phyloP scores from a whole-genome alignment of 2,329 filamentous ascomycete genomes.

The Trichoderma citrinoviride region DNA sequence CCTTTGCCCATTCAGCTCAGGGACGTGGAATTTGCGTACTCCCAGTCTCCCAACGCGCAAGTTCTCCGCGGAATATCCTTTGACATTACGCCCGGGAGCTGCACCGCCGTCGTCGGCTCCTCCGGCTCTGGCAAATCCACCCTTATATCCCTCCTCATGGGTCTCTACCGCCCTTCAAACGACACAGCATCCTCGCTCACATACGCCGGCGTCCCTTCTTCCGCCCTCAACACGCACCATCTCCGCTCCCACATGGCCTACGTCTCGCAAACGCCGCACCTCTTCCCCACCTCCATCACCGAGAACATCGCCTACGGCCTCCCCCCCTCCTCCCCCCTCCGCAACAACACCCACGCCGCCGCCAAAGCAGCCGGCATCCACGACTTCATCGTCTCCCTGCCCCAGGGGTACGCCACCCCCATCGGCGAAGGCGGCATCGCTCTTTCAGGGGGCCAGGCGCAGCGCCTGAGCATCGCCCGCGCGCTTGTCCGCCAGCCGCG shows the following conservation, averaged over 20 bases:
- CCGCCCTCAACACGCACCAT: slow-evolving; percentile 56
- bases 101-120: slow-evolving; percentile 74
- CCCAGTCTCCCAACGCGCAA: slow-evolving; percentile 48
- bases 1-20: slow-evolving; percentile 47
- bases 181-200: slow-evolving; percentile 45
- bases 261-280: slow-evolving; percentile 67
- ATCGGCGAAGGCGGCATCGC: slow-evolving; percentile 74
- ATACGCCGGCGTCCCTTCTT: slow-evolving; percentile 57
- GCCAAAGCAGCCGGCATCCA: slow-evolving; percentile 65
- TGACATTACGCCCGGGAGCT: slow-evolving; percentile 59
- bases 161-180: slow-evolving; percentile 57
- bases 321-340: slow-evolving; percentile 49
- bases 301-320: slow-evolving; percentile 77
- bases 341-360: slow-evolving; percentile 49
- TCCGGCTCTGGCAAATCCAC: slow-evolving; percentile 95
- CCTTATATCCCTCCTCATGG: slow-evolving; percentile 69
- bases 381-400: slow-evolving; percentile 71
- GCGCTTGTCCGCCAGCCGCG: slow-evolving; percentile 69
- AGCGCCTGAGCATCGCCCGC: slow-evolving; percentile 76
- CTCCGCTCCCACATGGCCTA: slow-evolving; percentile 63
- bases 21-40: slow-evolving; percentile 70
- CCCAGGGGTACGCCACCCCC: slow-evolving; percentile 57
- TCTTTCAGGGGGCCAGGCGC: slow-evolving; percentile 78
- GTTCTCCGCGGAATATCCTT: slow-evolving; percentile 68
- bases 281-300: slow-evolving; percentile 66